A percentile compares a stretch with the other conserved stretches of the same genome.
Conservation (phyloP, 176 grass and related monocot species). For the Cymbopogon citratus region DNA sequence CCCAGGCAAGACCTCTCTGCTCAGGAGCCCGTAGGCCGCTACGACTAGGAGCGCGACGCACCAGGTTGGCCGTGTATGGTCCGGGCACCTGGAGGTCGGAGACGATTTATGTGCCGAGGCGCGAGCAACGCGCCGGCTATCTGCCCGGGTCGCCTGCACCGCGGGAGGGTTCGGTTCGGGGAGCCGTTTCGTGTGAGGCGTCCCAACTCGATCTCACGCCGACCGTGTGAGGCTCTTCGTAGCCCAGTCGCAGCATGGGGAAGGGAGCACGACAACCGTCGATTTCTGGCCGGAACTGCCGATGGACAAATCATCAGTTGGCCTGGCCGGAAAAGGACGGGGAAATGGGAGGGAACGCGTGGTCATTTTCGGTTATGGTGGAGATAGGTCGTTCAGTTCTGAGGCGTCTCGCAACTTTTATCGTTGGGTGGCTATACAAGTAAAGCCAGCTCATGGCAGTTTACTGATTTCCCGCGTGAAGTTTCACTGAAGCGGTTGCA, state of each 20-base stretch:
- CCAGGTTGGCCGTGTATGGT: not conserved
- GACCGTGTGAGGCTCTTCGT: not conserved
- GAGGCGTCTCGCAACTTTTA: not conserved
- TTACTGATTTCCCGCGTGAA: not conserved
- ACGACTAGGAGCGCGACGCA: not conserved
- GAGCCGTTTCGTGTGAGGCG: slow-evolving; percentile 63
- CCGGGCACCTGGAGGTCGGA: not conserved
- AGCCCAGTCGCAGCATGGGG: not conserved
- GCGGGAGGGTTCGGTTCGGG: slow-evolving; percentile 37
- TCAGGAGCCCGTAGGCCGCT: not conserved
- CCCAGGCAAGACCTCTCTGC: not conserved
- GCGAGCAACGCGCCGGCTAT: slow-evolving; percentile 32
- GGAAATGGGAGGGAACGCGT: not conserved
- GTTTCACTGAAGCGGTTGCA: not conserved
- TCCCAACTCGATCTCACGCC: no score
- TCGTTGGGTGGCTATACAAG: not conserved
- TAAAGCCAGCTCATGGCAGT: not conserved
- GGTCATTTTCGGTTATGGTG: not conserved
- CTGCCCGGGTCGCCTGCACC: slow-evolving; percentile 24
- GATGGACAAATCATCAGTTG: not conserved
- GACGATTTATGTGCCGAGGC: slow-evolving; percentile 25
- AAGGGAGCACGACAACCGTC: not conserved
- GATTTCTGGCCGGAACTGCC: not conserved
- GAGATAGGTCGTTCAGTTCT: not conserved
- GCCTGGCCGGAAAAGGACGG: not conserved